These are phyloP conservation scores for Breynia disticha DNA, from an alignment of 441 rosid genomes.

Conservation along the genomic window DNA sequence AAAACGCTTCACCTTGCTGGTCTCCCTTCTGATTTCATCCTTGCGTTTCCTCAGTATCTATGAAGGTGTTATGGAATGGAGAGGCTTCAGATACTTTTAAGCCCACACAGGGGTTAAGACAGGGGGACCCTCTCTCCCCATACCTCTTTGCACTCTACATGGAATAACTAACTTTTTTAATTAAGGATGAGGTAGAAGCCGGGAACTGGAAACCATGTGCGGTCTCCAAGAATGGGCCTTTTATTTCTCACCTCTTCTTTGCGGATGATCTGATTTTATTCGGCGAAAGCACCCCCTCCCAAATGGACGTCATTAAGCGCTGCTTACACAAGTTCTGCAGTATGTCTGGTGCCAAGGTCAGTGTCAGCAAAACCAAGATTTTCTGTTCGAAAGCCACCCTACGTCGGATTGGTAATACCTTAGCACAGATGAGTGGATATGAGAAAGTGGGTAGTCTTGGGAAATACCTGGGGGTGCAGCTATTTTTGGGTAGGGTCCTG, in stretches of 20 bases:
- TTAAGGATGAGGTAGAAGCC: not conserved
- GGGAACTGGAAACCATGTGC: not conserved
- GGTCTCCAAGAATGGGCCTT: not conserved
- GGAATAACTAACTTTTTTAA: too few relatives aligned
- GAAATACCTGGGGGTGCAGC: too few relatives aligned
- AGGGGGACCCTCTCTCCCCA: not conserved
- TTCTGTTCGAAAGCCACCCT: too few relatives aligned
- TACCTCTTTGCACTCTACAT: too few relatives aligned
- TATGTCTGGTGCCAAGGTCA: too few relatives aligned
- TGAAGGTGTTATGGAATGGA: not conserved
- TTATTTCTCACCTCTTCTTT: too few relatives aligned
- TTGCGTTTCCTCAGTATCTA: not conserved
- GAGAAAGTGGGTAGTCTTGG: not conserved
- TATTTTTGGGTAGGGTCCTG: too few relatives aligned
- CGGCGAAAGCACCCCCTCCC: not conserved
- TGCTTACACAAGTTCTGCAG: not conserved
- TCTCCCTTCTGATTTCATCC: not conserved
- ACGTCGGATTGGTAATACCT: too few relatives aligned
- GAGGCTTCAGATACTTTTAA: not conserved
- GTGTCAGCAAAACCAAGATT: too few relatives aligned
- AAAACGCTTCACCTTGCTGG: not conserved
- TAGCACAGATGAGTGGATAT: too few relatives aligned
- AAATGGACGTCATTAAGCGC: not conserved
- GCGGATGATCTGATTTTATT: too few relatives aligned
- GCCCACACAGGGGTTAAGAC: not conserved